These are phyloP conservation scores for Apiospora arundinis DNA, from an alignment of 2,329 filamentous ascomycete species.

Conservation along the genomic window DNA sequence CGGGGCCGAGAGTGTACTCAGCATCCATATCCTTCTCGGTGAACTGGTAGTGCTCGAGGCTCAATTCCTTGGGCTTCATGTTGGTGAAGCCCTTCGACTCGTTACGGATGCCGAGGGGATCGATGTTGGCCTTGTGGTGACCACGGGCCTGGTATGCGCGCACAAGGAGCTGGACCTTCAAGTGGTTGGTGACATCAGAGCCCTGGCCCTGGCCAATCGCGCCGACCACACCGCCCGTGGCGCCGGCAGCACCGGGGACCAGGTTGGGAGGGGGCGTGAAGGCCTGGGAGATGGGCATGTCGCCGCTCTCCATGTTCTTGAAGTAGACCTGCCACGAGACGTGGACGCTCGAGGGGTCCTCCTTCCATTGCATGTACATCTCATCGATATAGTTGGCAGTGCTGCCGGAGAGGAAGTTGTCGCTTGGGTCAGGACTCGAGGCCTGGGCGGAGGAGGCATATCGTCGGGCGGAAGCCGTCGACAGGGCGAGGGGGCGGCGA, in stretches of 20 bases:
- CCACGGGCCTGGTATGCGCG: slow-evolving; percentile 97
- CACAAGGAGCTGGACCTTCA: slow-evolving; percentile 97
- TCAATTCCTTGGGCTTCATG: slow-evolving; percentile 88
- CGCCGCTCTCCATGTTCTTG: slow-evolving; percentile 97
- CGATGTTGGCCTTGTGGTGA: slow-evolving; percentile 97
- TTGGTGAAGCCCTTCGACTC: slow-evolving; percentile 85
- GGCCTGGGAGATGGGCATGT: slow-evolving; percentile 96
- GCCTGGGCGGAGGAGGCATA: slow-evolving; percentile 63
- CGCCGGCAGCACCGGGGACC: slow-evolving; percentile 80
- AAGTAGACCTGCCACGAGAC: slow-evolving; percentile 99
- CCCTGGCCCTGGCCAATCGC: slow-evolving; percentile 71
- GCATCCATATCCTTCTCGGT: slow-evolving; percentile 91
- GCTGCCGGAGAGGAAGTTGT: slow-evolving; percentile 95
- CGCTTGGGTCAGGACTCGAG: slow-evolving; percentile 76
- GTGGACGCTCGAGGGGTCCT: slow-evolving; percentile 91
- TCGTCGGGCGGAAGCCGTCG: slow-evolving; percentile 48
- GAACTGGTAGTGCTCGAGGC: slow-evolving; percentile 93
- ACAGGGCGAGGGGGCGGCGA: slow-evolving; percentile 57
- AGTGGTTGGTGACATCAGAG: slow-evolving; percentile 89
- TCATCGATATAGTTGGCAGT: slow-evolving; percentile 99
- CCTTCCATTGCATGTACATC: slow-evolving; percentile 99
- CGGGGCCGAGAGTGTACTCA: slow-evolving; percentile 90
- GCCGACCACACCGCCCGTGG: slow-evolving; percentile 75
- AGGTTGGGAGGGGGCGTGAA: slow-evolving; percentile 96
- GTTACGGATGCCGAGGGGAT: slow-evolving; percentile 91